Evolutionary conservation across 805 yeast genomes (phyloP).

Genomic region (Myxozyma lipomycoides): DNA sequence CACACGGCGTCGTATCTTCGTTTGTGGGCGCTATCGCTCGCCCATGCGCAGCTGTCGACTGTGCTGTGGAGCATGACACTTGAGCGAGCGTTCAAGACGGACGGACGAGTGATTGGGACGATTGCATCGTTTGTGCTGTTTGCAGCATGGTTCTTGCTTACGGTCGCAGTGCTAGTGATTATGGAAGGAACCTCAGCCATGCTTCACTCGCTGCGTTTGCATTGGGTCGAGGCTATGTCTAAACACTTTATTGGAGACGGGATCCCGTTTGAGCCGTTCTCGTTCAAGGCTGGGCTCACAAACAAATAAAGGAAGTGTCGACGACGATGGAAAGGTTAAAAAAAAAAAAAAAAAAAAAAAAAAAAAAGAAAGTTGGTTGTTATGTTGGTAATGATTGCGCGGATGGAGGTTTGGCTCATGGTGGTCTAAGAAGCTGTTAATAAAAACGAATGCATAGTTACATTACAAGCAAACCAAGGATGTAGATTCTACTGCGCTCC

Average conservation of each 20-base stretch:
- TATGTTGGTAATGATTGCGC: too few relatives aligned
- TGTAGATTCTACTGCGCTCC: too few relatives aligned
- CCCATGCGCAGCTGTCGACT: conserved; percentile 90
- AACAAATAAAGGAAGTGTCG: too few relatives aligned
- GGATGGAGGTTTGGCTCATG: too few relatives aligned
- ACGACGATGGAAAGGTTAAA: too few relatives aligned
- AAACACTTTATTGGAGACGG: conserved; percentile 98
- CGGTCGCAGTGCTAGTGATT: conserved; percentile 83
- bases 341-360: too few relatives aligned
- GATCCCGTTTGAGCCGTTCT: conserved; percentile 80
- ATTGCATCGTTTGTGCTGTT: conserved; percentile 72
- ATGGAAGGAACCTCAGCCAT: conserved; percentile 99
- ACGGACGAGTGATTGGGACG: conserved; percentile 60
- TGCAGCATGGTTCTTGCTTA: conserved; percentile 90
- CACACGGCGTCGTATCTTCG: conserved; percentile 97
- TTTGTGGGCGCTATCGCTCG: conserved; percentile 94
- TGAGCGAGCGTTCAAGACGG: conserved; percentile 64
- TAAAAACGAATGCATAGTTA: too few relatives aligned
- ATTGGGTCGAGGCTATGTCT: conserved; percentile 99
- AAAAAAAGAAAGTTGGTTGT: too few relatives aligned
- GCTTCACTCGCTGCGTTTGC: conserved; percentile 96
- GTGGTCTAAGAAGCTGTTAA: too few relatives aligned
- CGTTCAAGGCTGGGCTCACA: conserved; percentile 50
- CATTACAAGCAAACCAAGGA: too few relatives aligned
- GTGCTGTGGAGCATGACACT: conserved; percentile 97